Evolutionary conservation across 192 early-diverging fungal genomes (phyloP).

Genomic region (Coemansia sp.): DNA sequence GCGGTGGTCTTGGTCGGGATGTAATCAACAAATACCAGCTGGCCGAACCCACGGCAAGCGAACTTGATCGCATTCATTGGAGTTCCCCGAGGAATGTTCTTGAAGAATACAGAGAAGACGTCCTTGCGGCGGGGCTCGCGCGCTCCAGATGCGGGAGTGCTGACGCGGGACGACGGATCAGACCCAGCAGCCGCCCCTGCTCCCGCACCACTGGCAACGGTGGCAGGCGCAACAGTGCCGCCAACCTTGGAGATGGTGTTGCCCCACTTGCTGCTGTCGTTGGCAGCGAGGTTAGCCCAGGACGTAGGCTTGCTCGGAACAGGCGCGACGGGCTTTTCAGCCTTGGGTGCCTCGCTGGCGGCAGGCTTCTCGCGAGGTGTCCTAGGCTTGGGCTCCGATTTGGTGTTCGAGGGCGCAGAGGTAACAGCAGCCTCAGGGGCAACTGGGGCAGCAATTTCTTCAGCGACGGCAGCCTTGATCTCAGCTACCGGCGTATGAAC

Average conservation of each 20-base stretch:
- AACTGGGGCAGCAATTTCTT: constrained; percentile 3
- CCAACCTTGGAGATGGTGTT: constrained; percentile 55
- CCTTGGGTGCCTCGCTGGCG: constrained; percentile 13
- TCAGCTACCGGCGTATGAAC: constrained; percentile 23
- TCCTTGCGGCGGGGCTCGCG: constrained; percentile 50
- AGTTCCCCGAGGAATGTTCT: constrained; percentile 57
- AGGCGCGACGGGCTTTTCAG: constrained; percentile 22
- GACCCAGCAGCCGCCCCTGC: constrained; percentile 16
- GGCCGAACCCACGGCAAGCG: constrained; percentile 60
- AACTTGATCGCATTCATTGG: constrained; percentile 54
- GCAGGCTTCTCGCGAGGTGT: constrained; percentile 43
- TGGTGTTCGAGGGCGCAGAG: constrained; percentile 16
- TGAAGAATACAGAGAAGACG: constrained; percentile 63
- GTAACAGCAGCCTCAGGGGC: not conserved
- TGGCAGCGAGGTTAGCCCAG: constrained; percentile 76
- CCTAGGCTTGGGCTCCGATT: constrained; percentile 42
- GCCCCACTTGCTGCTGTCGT: constrained; percentile 58
- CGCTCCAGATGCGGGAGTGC: constrained; percentile 38
- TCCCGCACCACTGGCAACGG: constrained; percentile 14
- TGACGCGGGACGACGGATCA: constrained; percentile 30
- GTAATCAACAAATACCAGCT: constrained; percentile 62
- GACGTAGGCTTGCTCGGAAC: constrained; percentile 63
- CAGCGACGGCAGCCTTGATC: constrained; percentile 10
- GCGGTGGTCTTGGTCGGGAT: constrained; percentile 56
- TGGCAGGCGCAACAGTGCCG: constrained; percentile 53